These are phyloP conservation scores for Silybum marianum DNA, from an alignment of 129 eudicot species.

Conservation along the genomic window DNA sequence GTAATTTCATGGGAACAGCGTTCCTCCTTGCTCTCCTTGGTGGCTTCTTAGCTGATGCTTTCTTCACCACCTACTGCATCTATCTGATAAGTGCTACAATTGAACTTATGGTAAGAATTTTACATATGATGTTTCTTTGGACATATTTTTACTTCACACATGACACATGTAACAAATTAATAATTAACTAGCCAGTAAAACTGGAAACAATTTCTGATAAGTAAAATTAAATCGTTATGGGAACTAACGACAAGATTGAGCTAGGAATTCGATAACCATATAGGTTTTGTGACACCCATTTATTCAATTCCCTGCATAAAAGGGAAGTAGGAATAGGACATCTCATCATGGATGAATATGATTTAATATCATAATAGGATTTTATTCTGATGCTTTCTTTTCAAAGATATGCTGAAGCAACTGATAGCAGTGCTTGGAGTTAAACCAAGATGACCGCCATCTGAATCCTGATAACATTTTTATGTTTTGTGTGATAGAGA, in stretches of 20 bases:
- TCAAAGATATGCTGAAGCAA: conserved; percentile 21
- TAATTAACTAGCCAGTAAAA: neutral
- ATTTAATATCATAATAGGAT: conserved; percentile 10
- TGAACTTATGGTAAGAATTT: conserved; percentile 63
- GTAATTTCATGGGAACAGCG: conserved; percentile 92
- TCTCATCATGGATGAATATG: conserved; percentile 20
- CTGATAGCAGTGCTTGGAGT: conserved; percentile 17
- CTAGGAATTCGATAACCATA: conserved; percentile 11
- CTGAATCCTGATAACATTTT: conserved; percentile 17
- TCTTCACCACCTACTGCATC: conserved; percentile 72
- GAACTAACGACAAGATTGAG: neutral
- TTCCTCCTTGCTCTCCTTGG: conserved; percentile 93
- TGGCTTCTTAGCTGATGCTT: conserved; percentile 86
- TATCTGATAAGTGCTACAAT: conserved; percentile 71
- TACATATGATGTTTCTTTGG: neutral
- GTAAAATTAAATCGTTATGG: neutral
- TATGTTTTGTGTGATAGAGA: conserved; percentile 1
- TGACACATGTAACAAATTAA: neutral
- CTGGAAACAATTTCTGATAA: neutral
- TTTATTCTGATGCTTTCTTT: conserved; percentile 1
- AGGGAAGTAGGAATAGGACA: conserved; percentile 37
- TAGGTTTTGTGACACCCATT: neutral
- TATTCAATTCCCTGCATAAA: conserved; percentile 31
- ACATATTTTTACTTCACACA: neutral
- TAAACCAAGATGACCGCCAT: conserved; percentile 11